Base-by-base conservation (phyloP, 805 yeast genomes). In the Barnettozyma populi region DNA sequence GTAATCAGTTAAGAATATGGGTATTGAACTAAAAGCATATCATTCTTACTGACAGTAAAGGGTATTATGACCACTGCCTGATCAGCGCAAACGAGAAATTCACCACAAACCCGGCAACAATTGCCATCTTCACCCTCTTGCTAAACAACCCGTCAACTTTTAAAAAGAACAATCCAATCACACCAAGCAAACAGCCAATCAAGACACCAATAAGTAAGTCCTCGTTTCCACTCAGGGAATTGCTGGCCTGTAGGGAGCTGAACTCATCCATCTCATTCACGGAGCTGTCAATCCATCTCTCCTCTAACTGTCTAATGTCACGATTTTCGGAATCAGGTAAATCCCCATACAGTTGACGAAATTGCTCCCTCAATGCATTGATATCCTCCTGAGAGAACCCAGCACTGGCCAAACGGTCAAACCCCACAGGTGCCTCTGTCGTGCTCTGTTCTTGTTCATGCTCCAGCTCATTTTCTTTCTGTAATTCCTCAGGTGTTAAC, bases 321-420 rank as follows among this genome's bases (percentile, higher is more conserved):
- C 73, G 76, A 43, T 67, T 74, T 34, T 72, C 42, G 14, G 44
- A 39, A 27, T 34, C 41, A 36, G 50, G 65, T 54, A 65, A 43
- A 47, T 68, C 71, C 0, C 87, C 87, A 62, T 87, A 86, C 2
- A 90, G 72, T 48, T 74, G 73, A 49, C 79, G 75, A 60, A 90
- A 90, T 62, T 90, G 97, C 44, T 76, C 68, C 50, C 97, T 73
- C 50, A 90, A 65, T 47, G 82, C 82, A 38, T 72, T 71, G 24
- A 90, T 79, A 56, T 90, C 97, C 50, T 79, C 84, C 29, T 79
- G 86, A 5, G 86, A 75, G 60, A 90, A 87, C 8, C 97, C 97
- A 39, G 90, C 90, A 29, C 81, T 79, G 16, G 90, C 72, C 45
- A 90, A 70, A 37, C 97, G 68, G 63, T 90, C 97, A 63, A 90